These are phyloP conservation scores for Wallacemonas sp. DNA, from an alignment of 208 protist genomes.

Conservation along the genomic window DNA sequence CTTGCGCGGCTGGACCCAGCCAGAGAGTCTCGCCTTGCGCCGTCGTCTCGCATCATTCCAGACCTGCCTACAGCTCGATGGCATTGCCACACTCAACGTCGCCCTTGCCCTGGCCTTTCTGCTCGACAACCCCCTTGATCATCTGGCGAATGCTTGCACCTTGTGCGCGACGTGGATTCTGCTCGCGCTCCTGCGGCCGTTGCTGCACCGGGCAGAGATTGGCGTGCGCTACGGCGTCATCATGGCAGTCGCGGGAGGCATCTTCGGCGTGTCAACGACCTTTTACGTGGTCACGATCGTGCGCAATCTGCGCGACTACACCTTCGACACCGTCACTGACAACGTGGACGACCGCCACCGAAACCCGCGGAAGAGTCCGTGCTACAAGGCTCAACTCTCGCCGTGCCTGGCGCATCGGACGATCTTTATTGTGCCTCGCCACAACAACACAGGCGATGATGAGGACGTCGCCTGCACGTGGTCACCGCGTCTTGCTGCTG, in stretches of 20 bases:
- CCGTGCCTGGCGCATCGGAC: slow-evolving; percentile 10
- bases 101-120: slow-evolving; percentile 39
- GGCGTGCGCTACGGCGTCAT: slow-evolving; percentile 6
- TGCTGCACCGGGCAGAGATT: slow-evolving; percentile 16
- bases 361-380: slow-evolving; percentile 9
- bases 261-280: background rate
- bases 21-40: slow-evolving; percentile 17
- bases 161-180: slow-evolving; percentile 11
- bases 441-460: slow-evolving; percentile 5
- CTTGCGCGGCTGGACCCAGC: slow-evolving; percentile 51
- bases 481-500: background rate
- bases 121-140: slow-evolving; percentile 19
- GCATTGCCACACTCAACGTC: slow-evolving; percentile 35
- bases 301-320: slow-evolving; percentile 6
- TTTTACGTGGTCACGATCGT: slow-evolving; percentile 8
- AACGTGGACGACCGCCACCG: background rate
- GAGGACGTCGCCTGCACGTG: background rate
- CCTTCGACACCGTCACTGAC: slow-evolving; percentile 12
- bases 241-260: background rate
- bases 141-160: slow-evolving; percentile 10
- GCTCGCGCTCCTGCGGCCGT: slow-evolving; percentile 20
- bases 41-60: slow-evolving; percentile 34
- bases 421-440: slow-evolving; percentile 5
- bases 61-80: slow-evolving; percentile 59
- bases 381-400: slow-evolving; percentile 16